Evolutionary conservation across 257 asterid genomes (phyloP), one percentile per base, ranked within the genome.

Genomic region (Solanum appendiculatum): DNA sequence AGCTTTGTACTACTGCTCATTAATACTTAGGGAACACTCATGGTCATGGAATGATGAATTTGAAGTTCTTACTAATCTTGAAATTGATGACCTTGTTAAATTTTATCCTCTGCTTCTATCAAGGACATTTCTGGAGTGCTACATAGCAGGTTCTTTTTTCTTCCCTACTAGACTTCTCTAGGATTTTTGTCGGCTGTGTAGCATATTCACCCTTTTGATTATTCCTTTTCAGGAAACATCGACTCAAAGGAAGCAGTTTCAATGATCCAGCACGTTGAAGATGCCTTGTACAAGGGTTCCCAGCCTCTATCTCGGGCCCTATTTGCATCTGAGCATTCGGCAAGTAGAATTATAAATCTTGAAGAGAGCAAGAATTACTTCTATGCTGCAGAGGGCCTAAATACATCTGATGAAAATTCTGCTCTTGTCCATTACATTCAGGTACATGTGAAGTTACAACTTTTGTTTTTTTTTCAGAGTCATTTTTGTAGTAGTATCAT

Each of bases 391-490:
- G 93, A 93, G 85, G 99, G 98, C 91, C 94, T 96, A 60, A 97
- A 97, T 95, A 94, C 98, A 56, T 94, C 94, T 90, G 99, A 97
- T 48, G 99, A 95, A 86, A 97, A 97, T 91, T 97, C 99, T 85
- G 94, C 98, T 86, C 96, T 97, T 83, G 86, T 96, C 86, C 98
- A 96, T 89, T 97, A 96, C 93, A 93, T 95, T 92, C 99, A 96
- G 98, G 99, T 97, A 91, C 31, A 72, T 33, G 69, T 78, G 85
- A 84, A 66, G 85, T 46, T 80, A 29, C 66, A 80, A 27, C 85
- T 80, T 9, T 16, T n/a, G 39, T 9, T 16, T 20, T 77, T 42
- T 16, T n/a, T 27, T 7, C 20, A 9, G 14, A 27, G 66, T 25
- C 58, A 29, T 16, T 25, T 78, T 80, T 80, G 37, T 42, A 42